A percentile compares a stretch with the other conserved stretches of the same genome.
Evolutionary conservation across 768 basidiomycete genomes (phyloP).

Genomic region (Zangia roseola): DNA sequence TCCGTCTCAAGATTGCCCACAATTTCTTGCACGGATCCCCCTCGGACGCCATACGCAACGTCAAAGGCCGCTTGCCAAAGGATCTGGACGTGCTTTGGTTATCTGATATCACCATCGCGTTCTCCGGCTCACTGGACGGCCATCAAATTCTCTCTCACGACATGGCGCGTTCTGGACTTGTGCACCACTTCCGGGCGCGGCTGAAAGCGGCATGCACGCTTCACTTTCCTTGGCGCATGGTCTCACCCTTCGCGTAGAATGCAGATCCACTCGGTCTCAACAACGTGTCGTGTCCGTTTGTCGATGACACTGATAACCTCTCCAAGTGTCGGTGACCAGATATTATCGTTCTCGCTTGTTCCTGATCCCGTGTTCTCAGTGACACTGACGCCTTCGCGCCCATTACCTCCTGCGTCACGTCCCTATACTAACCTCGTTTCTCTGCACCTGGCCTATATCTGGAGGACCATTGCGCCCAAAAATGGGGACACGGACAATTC

Average conservation of each 20-base stretch:
- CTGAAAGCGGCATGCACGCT: slow-evolving; percentile 44
- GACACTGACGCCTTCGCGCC: slow-evolving; percentile 39
- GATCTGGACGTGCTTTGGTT: slow-evolving; percentile 49
- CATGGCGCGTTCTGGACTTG: slow-evolving; percentile 50
- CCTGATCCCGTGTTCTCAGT: slow-evolving; percentile 32
- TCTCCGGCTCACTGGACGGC: slow-evolving; percentile 55
- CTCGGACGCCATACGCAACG: slow-evolving; percentile 27
- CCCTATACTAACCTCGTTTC: slow-evolving; percentile 33
- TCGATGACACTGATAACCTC: slow-evolving; percentile 43
- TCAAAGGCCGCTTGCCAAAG: slow-evolving; percentile 36
- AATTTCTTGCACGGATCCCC: slow-evolving; percentile 36
- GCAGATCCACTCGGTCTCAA: slow-evolving; percentile 54
- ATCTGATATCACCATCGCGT: slow-evolving; percentile 49
- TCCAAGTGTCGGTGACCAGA: slow-evolving; percentile 38
- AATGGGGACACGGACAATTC: slow-evolving; percentile 4
- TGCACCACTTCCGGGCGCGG: slow-evolving; percentile 48
- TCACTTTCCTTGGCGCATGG: not conserved
- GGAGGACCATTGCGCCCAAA: slow-evolving; percentile 19
- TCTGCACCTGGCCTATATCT: slow-evolving; percentile 44
- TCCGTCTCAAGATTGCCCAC: slow-evolving; percentile 50
- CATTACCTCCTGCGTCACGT: slow-evolving; percentile 27
- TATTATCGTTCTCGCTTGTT: slow-evolving; percentile 1
- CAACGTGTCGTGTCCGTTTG: slow-evolving; percentile 51
- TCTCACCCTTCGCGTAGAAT: slow-evolving; percentile 46
- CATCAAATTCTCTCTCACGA: slow-evolving; percentile 36